Conservation (phyloP, 768 basidiomycete genomes). For the Boletus barrowsii region DNA sequence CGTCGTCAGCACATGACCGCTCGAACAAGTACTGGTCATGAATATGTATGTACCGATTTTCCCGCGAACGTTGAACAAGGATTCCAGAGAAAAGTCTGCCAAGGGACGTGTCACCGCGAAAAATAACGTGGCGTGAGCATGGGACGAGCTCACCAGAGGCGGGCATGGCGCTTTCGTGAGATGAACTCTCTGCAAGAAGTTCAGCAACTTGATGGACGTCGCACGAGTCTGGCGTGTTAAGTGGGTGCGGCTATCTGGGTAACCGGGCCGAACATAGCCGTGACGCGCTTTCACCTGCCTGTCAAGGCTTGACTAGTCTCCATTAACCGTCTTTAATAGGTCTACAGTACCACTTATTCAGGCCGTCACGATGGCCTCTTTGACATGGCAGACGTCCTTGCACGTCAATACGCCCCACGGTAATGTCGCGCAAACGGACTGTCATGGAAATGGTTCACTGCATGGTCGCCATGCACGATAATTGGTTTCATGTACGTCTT, state of each 20-base stretch:
- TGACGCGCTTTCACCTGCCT: no score
- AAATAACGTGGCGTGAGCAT: neutral
- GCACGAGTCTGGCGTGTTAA: neutral
- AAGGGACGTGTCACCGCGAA: neutral
- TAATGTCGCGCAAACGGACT: no score
- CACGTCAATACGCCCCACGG: no score
- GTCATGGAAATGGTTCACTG: neutral
- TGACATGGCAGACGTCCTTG: no score
- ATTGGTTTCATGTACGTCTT: no score
- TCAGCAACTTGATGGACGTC: neutral
- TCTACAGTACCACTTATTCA: no score
- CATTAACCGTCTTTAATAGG: no score
- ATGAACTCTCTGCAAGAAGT: no score
- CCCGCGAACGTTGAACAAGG: constrained; percentile 63
- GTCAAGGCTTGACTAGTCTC: no score
- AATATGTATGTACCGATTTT: constrained; percentile 53
- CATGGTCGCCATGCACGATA: neutral
- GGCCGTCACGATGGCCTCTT: no score
- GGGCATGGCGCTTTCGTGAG: constrained; percentile 11
- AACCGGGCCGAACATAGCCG: neutral
- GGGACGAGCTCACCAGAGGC: constrained; percentile 3
- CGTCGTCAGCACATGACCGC: neutral
- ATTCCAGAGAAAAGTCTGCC: constrained; percentile 50
- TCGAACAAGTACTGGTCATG: neutral
- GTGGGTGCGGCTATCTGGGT: neutral